A percentile compares a stretch with the other conserved stretches of the same genome.
Evolutionary conservation across 176 grass and related monocot genomes (phyloP).

Genomic region (Triticum aestivum): DNA sequence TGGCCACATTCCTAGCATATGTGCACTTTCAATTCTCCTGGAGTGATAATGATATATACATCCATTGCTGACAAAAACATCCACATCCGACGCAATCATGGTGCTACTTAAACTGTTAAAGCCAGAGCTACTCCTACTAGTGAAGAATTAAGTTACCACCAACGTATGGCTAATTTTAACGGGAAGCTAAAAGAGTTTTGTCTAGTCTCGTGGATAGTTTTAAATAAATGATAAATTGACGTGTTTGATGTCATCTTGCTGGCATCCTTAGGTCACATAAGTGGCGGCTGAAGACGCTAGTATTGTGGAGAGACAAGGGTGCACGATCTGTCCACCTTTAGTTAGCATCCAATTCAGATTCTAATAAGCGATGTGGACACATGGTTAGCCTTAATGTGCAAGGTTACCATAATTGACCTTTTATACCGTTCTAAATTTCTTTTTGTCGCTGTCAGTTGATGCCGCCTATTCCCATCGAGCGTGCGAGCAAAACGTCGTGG

Average conservation of each 20-base stretch:
- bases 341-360: background rate
- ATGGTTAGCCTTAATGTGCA: background rate
- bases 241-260: background rate
- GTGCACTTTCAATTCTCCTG: background rate
- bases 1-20: slow-evolving; percentile 4
- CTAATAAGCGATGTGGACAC: background rate
- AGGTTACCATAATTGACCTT: background rate
- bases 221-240: background rate
- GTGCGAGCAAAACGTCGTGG: background rate
- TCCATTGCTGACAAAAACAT: background rate
- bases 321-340: background rate
- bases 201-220: background rate
- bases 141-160: background rate
- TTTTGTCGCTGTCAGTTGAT: background rate
- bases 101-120: background rate
- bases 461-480: background rate
- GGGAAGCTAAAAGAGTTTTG: background rate
- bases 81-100: background rate
- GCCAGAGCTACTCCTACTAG: background rate
- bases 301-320: background rate
- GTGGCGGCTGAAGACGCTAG: background rate
- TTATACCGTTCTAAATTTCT: background rate
- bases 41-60: background rate
- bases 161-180: background rate
- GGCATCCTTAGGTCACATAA: background rate